Evolutionary conservation across 2,329 filamentous ascomycete species (phyloP), one percentile per base, ranked within the genome.

Genomic region (Stachybotrys elegans): DNA sequence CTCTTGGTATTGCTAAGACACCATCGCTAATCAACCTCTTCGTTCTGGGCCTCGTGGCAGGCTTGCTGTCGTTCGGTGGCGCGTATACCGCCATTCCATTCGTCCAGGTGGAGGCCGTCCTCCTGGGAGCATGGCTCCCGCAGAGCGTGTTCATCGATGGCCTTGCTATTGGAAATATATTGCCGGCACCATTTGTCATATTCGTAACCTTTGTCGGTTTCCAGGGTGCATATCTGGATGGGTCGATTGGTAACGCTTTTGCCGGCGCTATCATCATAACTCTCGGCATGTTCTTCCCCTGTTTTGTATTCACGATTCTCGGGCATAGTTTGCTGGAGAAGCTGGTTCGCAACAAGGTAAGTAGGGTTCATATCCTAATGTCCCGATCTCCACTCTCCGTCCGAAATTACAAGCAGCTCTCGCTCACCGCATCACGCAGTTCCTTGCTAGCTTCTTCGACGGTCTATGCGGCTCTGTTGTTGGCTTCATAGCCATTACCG

Each of bases 81-180:
- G 44, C 44, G 25, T 46, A 46, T 20, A 46, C 44, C 17, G 44
- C 44, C 6, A 46, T 46, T 19, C 44, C 44, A 12, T 46, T 46
- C 34, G 19, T 46, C n/a, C 44, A 46, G 35, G 40, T 46, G 19
- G 44, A 46, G 22, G 44, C 44, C 5, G 44, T 46, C 27, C 40
- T 46, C 4, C 43, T 36, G 44, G 44, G 44, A 12, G 40, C 13
- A 29, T 46, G 44, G 44, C 44, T 46, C 23, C 44, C 40, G 4
- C 44, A 46, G 44, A 46, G 44, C 44, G 40, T 46, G 3, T 43
- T 46, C 21, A 46, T 46, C 35, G 44, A 46, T 27, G 44, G 21
- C 4, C 43, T 46, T 43, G 44, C 44, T 22, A 46, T 46, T 27
- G 44, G 44, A 13, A 46, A 46, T 27, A 21, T 46, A 22, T 29